Conservation (phyloP, 306 rosid species). For the Fragaria vesca region DNA sequence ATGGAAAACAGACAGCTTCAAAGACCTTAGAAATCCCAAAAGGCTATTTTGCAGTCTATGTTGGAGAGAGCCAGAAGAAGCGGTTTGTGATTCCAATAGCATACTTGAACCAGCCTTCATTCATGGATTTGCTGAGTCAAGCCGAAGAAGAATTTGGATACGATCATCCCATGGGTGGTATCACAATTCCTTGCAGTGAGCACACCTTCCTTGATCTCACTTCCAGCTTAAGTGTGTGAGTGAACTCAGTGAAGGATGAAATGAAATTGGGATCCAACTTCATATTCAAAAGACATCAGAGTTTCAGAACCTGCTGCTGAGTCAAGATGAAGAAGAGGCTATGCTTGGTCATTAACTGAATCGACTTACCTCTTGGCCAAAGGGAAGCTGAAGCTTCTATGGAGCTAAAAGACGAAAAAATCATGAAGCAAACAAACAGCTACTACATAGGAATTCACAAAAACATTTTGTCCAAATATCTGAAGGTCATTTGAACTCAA, state of each 20-base stretch:
- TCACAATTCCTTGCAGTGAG: too few species aligned
- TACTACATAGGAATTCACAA: background rate
- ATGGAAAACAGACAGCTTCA: background rate
- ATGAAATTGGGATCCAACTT: background rate
- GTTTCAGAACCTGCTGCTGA: background rate
- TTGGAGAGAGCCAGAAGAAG: too few species aligned
- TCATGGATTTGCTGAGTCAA: too few species aligned
- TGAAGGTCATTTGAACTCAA: background rate
- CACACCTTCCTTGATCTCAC: too few species aligned
- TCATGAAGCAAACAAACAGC: background rate
- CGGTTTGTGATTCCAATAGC: too few species aligned
- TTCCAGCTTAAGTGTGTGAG: background rate
- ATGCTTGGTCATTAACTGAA: background rate
- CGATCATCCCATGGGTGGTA: too few species aligned
- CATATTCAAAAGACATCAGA: background rate
- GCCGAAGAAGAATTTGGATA: too few species aligned
- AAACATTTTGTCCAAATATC: background rate
- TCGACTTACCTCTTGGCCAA: background rate
- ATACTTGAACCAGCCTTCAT: too few species aligned
- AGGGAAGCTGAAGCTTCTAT: background rate
- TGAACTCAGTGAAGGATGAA: background rate
- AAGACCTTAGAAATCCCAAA: background rate
- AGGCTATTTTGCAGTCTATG: background rate
- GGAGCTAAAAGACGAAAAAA: background rate
- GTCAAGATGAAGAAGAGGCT: slow-evolving; percentile 8